phyloP scores from a whole-genome alignment of 192 early-diverging fungal species.

The Piromyces sp. region DNA sequence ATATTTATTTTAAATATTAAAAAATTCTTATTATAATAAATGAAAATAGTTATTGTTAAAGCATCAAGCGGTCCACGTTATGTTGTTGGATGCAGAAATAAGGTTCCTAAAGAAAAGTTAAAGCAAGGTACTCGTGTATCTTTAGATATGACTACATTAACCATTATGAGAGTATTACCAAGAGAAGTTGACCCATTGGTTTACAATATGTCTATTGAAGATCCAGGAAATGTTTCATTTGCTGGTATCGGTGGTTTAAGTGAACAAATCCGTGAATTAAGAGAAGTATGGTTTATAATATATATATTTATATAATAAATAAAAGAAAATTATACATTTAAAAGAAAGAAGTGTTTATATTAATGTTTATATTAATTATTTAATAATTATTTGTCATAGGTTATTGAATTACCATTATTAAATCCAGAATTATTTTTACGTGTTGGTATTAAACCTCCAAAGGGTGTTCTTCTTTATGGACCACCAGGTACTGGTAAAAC shows the following conservation, averaged over 20 bases:
- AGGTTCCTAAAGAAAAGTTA: conserved; percentile 84
- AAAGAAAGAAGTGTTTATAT: too few relatives aligned
- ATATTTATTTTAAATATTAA: too few relatives aligned
- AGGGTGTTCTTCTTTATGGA: conserved; percentile 78
- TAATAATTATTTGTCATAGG: too few relatives aligned
- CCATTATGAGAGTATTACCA: conserved; percentile 98
- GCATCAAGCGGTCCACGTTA: conserved; percentile 90
- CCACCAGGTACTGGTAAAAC: conserved; percentile 98
- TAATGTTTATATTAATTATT: too few relatives aligned
- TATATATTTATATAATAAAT: too few relatives aligned
- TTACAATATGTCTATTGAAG: conserved; percentile 97
- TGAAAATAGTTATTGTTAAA: conserved; percentile 97
- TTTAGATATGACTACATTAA: conserved; percentile 98
- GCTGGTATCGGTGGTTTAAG: conserved; percentile 87
- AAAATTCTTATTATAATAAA: too few relatives aligned
- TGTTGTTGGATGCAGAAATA: conserved; percentile 90
- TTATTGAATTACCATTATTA: conserved; percentile 95
- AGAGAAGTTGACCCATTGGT: conserved; percentile 97
- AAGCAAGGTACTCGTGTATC: conserved; percentile 96
- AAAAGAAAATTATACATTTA: too few relatives aligned
- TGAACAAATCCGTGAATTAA: conserved; percentile 93
- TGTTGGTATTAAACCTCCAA: conserved; percentile 96
- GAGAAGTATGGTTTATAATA: conserved; percentile 34
- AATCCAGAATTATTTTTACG: conserved; percentile 96
- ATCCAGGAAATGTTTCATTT: conserved; percentile 88